Base-by-base conservation (phyloP, 2,329 filamentous ascomycete species). In the Neopestalotiopsis rosae region DNA sequence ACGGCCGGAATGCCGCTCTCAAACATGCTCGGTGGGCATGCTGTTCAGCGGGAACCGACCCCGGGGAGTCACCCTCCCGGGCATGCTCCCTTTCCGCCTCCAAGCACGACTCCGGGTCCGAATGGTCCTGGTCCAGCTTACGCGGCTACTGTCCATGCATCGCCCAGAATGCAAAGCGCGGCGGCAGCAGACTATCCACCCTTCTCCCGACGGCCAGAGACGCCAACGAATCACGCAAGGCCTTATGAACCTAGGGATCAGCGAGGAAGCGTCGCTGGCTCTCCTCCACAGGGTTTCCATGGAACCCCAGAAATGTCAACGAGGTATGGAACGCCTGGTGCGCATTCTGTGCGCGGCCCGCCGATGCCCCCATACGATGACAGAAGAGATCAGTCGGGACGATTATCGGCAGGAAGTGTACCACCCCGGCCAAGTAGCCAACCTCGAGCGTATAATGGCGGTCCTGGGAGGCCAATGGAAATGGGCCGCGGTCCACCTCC, bases 201-300 rank as follows among this genome's bases (percentile, higher is more conserved):
- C 82, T 65, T 85, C 87, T 5, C 91, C 88, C 77, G 91, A 71
- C 86, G 91, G 70, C 92, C 92, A 2, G 90, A 92, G 69, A 94
- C 92, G 0, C 92, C 69, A 2, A 57, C 92, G n/a, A 92, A 94
- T 59, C 89, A 90, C 70, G 83, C 86, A 61, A 85, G 88, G 74
- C 81, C 82, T 67, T 88, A 89, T 80, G 84, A 89, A 68, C 62
- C 76, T 67, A 74, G 82, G 72, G 78, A 80, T 73, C 76, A 76
- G 71, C 81, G 86, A 74, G 81, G 80, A 30, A 79, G 80, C 70
- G 76, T 81, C 3, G 83, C 82, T 17, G 83, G 82, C 4, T 88
- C 87, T 14, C 86, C 86, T 5, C 81, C 77, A 69, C 75, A 86
- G 72, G 52, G 30, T 67, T 78, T 83, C 52, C 88, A 87, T 71